These are phyloP conservation scores for Debaryomycetaceae sp. DNA, from an alignment of 1,139 yeast species.

Conservation along the genomic window DNA sequence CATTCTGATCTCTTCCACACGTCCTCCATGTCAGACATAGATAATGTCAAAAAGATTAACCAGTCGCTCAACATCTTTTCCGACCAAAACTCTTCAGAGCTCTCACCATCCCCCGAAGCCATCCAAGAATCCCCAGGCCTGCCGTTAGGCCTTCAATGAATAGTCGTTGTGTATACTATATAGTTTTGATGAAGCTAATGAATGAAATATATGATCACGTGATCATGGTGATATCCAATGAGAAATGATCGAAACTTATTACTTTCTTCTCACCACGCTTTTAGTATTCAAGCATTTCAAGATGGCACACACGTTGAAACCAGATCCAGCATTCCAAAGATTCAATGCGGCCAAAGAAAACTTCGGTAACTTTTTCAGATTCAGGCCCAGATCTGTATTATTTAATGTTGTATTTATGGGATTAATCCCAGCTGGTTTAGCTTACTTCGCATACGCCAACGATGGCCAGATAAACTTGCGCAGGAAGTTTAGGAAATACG, in stretches of 20 bases:
- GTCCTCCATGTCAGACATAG: slow-evolving; percentile 4
- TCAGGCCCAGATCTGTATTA: slow-evolving; percentile 37
- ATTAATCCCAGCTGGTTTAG: slow-evolving; percentile 34
- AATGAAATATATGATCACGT: slow-evolving; percentile 1
- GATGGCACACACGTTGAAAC: slow-evolving; percentile 47
- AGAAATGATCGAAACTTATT: slow-evolving; percentile 2
- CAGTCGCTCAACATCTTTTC: not conserved
- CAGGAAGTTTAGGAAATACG: slow-evolving; percentile 35
- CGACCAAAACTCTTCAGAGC: not conserved
- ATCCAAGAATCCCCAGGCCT: not conserved
- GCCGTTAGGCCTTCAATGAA: not conserved
- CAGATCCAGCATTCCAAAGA: slow-evolving; percentile 42
- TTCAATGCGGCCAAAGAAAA: slow-evolving; percentile 44
- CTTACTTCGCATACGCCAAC: slow-evolving; percentile 32
- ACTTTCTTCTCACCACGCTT: not conserved
- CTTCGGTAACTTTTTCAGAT: slow-evolving; percentile 42
- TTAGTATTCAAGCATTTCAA: not conserved
- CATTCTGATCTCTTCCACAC: slow-evolving; percentile 1
- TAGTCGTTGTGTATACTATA: not conserved
- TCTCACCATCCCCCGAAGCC: not conserved
- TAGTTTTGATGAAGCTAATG: not conserved
- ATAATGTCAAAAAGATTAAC: slow-evolving; percentile 5
- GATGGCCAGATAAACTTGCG: slow-evolving; percentile 35
- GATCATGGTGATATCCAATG: slow-evolving; percentile 3
- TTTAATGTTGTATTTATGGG: slow-evolving; percentile 40